Conservation (phyloP, 352 stramenopile genomes). For the Globisporangium okanoganense region DNA sequence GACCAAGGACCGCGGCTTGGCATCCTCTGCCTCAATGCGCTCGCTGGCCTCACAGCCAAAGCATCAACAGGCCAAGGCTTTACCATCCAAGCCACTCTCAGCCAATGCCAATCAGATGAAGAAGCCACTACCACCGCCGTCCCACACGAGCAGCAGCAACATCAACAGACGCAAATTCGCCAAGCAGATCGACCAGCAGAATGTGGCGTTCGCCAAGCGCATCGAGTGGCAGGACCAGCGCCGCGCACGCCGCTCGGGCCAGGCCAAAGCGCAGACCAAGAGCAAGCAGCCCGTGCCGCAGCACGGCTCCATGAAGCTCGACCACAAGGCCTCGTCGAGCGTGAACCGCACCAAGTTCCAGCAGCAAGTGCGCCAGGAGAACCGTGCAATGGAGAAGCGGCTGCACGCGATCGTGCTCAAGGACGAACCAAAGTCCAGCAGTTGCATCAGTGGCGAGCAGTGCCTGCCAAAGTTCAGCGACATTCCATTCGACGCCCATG, state of each 20-base stretch:
- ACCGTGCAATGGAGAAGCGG: constrained; percentile 49
- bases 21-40: neutral
- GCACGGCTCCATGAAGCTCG: constrained; percentile 35
- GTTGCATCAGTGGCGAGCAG: neutral
- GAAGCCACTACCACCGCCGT: neutral
- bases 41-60: constrained; percentile 11
- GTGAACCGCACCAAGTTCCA: constrained; percentile 64
- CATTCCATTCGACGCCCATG: constrained; percentile 19
- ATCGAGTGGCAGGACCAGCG: constrained; percentile 35
- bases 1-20: neutral
- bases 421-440: neutral
- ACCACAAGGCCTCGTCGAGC: constrained; percentile 51
- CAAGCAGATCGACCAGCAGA: constrained; percentile 52
- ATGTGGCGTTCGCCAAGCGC: constrained; percentile 51
- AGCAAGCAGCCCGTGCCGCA: constrained; percentile 34
- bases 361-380: constrained; percentile 45
- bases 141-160: constrained; percentile 44
- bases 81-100: neutral
- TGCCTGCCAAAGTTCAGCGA: constrained; percentile 9
- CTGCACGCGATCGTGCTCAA: constrained; percentile 32
- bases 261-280: constrained; percentile 33
- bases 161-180: constrained; percentile 57
- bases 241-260: constrained; percentile 19
- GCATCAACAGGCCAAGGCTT: neutral
- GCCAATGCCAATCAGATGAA: constrained; percentile 3